These are phyloP conservation scores for Orobanche coerulescens DNA, from an alignment of 257 asterid species.

Conservation along the genomic window DNA sequence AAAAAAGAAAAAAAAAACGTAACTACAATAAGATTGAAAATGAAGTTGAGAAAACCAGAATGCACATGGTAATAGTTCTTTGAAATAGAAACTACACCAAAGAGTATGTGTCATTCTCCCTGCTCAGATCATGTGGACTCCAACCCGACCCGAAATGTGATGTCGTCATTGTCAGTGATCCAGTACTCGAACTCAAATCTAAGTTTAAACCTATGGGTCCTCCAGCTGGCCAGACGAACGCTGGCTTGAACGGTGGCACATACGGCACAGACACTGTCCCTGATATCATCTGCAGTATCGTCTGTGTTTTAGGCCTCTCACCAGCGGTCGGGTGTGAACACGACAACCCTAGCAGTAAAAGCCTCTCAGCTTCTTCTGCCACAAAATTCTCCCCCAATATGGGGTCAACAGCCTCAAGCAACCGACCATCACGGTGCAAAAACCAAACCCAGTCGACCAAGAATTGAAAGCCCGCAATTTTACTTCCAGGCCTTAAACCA, in stretches of 20 bases:
- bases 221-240: conserved; percentile 72
- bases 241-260: conserved; percentile 78
- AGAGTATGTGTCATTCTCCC: conserved; percentile 44
- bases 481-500: conserved; percentile 66
- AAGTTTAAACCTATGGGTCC: conserved; percentile 31
- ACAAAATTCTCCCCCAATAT: conserved; percentile 42
- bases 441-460: conserved; percentile 88
- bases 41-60: conserved; percentile 17
- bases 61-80: conserved; percentile 23
- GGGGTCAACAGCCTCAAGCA: conserved; percentile 63
- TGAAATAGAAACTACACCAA: conserved; percentile 43
- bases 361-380: conserved; percentile 55
- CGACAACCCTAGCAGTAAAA: conserved; percentile 65
- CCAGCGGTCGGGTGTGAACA: conserved; percentile 67
- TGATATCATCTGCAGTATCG: conserved; percentile 50
- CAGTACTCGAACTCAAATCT: conserved; percentile 27
- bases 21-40: too few relatives aligned
- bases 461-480: conserved; percentile 39
- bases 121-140: conserved; percentile 47
- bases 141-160: conserved; percentile 49
- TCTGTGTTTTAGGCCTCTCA: conserved; percentile 59
- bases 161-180: conserved; percentile 29
- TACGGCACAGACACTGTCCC: conserved; percentile 48
- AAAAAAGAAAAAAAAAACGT: background rate
- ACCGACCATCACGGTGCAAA: conserved; percentile 48